Percentiles rank a stretch among this genome's conserved stretches.
Evolutionary conservation across 768 basidiomycete genomes (phyloP).

Genomic region (Psilocybe subaeruginosa): DNA sequence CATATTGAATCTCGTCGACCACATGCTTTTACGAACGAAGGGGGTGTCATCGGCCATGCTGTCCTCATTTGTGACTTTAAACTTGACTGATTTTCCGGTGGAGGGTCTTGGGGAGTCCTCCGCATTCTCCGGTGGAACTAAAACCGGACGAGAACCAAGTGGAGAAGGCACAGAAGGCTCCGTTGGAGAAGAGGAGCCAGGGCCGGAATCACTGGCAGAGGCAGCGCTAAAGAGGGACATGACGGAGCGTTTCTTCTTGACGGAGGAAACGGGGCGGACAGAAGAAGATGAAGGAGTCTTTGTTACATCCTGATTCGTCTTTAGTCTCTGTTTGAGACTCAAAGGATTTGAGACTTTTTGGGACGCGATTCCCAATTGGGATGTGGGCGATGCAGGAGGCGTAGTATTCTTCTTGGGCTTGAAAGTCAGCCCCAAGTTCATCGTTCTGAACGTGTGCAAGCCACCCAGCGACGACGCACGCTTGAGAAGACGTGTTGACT

Average conservation of each 20-base stretch:
- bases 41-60: slow-evolving; percentile 10
- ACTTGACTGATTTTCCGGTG: slow-evolving; percentile 21
- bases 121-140: slow-evolving; percentile 10
- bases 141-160: slow-evolving; percentile 11
- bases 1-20: slow-evolving; percentile 47
- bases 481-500: slow-evolving; percentile 22
- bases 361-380: slow-evolving; percentile 17
- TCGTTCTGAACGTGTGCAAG: slow-evolving; percentile 27
- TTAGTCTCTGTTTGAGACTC: slow-evolving; percentile 7
- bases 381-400: slow-evolving; percentile 8
- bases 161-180: slow-evolving; percentile 5
- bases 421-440: slow-evolving; percentile 39
- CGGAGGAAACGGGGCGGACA: slow-evolving; percentile 9
- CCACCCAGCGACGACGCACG: slow-evolving; percentile 34
- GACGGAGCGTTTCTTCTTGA: slow-evolving; percentile 43
- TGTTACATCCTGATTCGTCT: slow-evolving; percentile 4
- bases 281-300: slow-evolving; percentile 9
- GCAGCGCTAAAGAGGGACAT: slow-evolving; percentile 31
- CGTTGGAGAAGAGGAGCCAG: background rate
- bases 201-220: background rate
- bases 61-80: slow-evolving; percentile 18
- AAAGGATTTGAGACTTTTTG: slow-evolving; percentile 19
- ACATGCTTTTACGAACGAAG: slow-evolving; percentile 36
- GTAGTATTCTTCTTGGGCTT: slow-evolving; percentile 19
- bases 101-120: slow-evolving; percentile 3